phyloP scores from a whole-genome alignment of 2,329 filamentous ascomycete genomes.

The Microsporum audouinii region DNA sequence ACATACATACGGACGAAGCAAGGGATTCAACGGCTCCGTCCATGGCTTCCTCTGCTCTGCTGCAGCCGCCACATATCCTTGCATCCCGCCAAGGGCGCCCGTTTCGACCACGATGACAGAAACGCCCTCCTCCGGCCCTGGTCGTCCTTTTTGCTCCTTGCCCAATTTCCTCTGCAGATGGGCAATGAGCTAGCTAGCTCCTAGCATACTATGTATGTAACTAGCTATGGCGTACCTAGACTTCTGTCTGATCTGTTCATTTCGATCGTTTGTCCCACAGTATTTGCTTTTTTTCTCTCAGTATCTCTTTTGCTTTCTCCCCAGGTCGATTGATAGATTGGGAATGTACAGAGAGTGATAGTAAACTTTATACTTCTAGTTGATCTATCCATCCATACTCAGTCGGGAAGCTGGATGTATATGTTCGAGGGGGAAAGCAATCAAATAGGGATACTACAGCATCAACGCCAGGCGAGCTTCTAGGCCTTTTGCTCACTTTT shows the following conservation, averaged over 20 bases:
- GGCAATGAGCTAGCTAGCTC: too few relatives aligned
- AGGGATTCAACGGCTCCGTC: neutral
- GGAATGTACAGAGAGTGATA: too few relatives aligned
- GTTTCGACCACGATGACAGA: neutral
- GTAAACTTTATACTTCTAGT: neutral
- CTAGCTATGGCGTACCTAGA: neutral
- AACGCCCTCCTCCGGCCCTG: neutral
- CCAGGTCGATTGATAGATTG: too few relatives aligned
- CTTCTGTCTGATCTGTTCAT: neutral
- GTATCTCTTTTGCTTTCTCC: too few relatives aligned
- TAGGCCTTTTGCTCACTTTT: neutral
- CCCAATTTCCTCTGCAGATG: neutral
- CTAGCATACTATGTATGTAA: too few relatives aligned
- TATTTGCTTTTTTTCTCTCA: neutral
- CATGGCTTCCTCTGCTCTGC: neutral
- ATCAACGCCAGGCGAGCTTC: neutral
- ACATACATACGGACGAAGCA: neutral
- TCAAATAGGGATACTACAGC: neutral
- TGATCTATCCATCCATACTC: neutral
- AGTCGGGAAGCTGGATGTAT: neutral
- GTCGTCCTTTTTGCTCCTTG: neutral
- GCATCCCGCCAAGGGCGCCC: constrained; percentile 3
- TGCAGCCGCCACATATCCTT: neutral
- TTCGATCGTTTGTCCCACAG: neutral
- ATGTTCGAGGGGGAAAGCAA: neutral